Evolutionary conservation across 306 rosid species (phyloP).

Genomic region (Dicorynia guianensis): DNA sequence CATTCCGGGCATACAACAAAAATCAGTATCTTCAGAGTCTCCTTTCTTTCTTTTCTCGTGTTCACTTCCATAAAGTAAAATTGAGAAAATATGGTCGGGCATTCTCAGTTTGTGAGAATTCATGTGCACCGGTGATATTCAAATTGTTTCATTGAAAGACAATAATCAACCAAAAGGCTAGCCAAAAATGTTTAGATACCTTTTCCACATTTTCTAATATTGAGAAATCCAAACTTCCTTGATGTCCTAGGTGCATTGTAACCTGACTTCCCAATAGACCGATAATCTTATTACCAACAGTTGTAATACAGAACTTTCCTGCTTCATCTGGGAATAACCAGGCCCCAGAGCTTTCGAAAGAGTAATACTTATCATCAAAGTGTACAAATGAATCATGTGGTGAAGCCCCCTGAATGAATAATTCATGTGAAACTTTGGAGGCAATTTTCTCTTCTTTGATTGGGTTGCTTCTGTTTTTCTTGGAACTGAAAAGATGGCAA

Average conservation of each 20-base stretch:
- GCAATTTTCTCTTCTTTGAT: constrained; percentile 39
- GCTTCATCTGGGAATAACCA: constrained; percentile 67
- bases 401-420: constrained; percentile 40
- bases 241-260: constrained; percentile 41
- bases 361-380: constrained; percentile 30
- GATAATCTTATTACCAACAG: constrained; percentile 55
- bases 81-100: not conserved
- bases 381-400: constrained; percentile 38
- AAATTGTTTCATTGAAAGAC: constrained; percentile 5
- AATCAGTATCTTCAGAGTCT: constrained; percentile 12
- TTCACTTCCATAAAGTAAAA: not conserved
- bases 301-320: constrained; percentile 58
- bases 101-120: constrained; percentile 11
- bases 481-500: constrained; percentile 7
- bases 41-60: constrained; percentile 19
- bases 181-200: constrained; percentile 48
- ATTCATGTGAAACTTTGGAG: constrained; percentile 29
- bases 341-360: constrained; percentile 52
- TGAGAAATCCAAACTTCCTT: constrained; percentile 43
- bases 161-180: constrained; percentile 29
- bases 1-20: constrained; percentile 17
- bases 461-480: constrained; percentile 30
- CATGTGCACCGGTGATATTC: constrained; percentile 20
- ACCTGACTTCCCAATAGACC: constrained; percentile 41
- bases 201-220: constrained; percentile 46